phyloP scores from a whole-genome alignment of 495 filamentous ascomycete genomes.

The Talaromyces trachyspermus region DNA sequence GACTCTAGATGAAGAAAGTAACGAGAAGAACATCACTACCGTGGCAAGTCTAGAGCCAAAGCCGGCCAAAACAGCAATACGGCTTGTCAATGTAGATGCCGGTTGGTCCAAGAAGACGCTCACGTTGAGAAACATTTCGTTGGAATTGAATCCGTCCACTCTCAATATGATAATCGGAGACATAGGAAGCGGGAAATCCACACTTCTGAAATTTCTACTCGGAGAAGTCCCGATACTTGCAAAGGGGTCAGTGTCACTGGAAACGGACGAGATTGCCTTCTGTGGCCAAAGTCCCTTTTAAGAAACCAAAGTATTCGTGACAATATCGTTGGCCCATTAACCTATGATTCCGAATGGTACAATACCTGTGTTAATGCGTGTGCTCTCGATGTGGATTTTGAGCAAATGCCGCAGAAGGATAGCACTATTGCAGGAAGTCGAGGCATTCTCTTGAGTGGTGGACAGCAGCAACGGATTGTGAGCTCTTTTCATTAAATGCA shows the following conservation, averaged over 20 bases:
- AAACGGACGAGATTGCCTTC: constrained; percentile 21
- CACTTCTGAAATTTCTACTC: constrained; percentile 31
- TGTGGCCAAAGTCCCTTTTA: constrained; percentile 32
- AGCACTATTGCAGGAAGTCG: constrained; percentile 55
- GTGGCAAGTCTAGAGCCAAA: neutral
- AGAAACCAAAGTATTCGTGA: constrained; percentile 28
- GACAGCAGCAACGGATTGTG: constrained; percentile 50
- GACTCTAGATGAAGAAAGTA: neutral
- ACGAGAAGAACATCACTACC: neutral
- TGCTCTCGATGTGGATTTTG: constrained; percentile 51
- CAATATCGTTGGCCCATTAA: constrained; percentile 17
- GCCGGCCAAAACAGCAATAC: neutral
- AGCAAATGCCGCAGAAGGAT: constrained; percentile 52
- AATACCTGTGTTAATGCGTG: constrained; percentile 48
- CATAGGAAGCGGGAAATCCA: constrained; percentile 8
- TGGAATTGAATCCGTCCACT: neutral
- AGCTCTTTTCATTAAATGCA: neutral
- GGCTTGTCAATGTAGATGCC: neutral
- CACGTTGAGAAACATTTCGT: neutral
- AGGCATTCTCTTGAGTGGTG: constrained; percentile 59
- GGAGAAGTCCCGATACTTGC: constrained; percentile 33
- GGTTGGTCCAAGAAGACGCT: constrained; percentile 1
- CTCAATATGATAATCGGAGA: constrained; percentile 9
- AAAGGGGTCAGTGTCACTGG: constrained; percentile 21
- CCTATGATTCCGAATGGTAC: constrained; percentile 32